Evolutionary conservation across 352 stramenopile species (phyloP).

Genomic region (Globisporangium alternatum): DNA sequence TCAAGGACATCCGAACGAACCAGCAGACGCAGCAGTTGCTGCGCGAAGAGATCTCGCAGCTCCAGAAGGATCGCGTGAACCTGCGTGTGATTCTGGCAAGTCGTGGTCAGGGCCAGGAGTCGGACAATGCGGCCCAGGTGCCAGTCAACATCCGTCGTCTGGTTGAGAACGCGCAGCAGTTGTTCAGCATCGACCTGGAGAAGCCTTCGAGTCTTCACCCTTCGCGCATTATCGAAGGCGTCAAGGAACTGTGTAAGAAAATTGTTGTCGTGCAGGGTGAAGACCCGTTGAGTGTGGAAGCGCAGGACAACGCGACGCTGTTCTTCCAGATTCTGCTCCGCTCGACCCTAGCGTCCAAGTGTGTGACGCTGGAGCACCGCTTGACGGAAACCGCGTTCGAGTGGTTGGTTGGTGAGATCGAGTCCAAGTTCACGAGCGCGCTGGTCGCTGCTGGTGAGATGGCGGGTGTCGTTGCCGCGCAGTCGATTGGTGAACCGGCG

Average conservation of each 20-base stretch:
- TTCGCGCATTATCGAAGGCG: slow-evolving; percentile 84
- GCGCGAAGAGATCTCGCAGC: slow-evolving; percentile 91
- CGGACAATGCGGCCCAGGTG: slow-evolving; percentile 87
- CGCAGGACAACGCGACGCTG: slow-evolving; percentile 97
- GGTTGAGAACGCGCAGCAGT: slow-evolving; percentile 95
- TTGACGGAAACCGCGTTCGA: slow-evolving; percentile 96
- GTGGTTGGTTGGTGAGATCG: slow-evolving; percentile 95
- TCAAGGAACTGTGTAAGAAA: slow-evolving; percentile 92
- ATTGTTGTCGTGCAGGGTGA: slow-evolving; percentile 96
- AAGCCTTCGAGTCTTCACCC: slow-evolving; percentile 93
- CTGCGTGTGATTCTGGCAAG: slow-evolving; percentile 94
- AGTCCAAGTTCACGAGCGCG: slow-evolving; percentile 95
- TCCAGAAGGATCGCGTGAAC: slow-evolving; percentile 94
- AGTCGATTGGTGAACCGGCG: slow-evolving; percentile 99
- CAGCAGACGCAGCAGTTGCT: slow-evolving; percentile 92
- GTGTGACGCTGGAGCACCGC: slow-evolving; percentile 94
- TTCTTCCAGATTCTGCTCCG: slow-evolving; percentile 98
- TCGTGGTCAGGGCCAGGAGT: slow-evolving; percentile 92
- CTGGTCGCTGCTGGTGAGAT: slow-evolving; percentile 97
- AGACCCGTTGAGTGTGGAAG: slow-evolving; percentile 93
- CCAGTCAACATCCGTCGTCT: slow-evolving; percentile 94
- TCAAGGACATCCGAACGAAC: slow-evolving; percentile 92
- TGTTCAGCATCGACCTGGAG: slow-evolving; percentile 92
- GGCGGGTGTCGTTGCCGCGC: slow-evolving; percentile 97
- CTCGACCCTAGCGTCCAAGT: slow-evolving; percentile 95